phyloP scores from a whole-genome alignment of 176 grass and related monocot genomes.

The Aegilops bicornis region DNA sequence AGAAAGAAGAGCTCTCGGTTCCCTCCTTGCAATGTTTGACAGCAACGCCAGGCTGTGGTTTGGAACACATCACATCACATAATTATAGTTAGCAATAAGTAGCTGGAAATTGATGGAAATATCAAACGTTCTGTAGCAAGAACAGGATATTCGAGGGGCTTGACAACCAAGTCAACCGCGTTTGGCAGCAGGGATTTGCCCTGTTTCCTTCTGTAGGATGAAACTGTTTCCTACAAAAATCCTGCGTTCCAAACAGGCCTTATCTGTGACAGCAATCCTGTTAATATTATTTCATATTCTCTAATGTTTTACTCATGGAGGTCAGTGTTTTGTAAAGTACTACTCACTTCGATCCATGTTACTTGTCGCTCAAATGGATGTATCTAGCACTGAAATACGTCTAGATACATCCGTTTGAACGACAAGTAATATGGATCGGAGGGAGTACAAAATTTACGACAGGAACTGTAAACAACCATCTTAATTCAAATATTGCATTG shows the following conservation, averaged over 20 bases:
- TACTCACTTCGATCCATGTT: background rate
- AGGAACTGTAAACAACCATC: background rate
- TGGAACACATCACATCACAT: conserved; percentile 26
- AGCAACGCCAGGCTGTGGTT: conserved; percentile 61
- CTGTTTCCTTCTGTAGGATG: background rate
- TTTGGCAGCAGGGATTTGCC: conserved; percentile 1
- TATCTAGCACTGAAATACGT: too few relatives aligned
- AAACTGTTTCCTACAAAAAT: background rate
- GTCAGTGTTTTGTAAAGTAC: background rate
- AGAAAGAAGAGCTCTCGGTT: conserved; percentile 80
- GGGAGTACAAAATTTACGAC: background rate
- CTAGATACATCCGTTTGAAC: too few relatives aligned
- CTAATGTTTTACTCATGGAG: background rate
- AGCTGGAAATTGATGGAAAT: background rate
- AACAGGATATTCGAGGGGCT: background rate
- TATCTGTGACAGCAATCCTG: background rate
- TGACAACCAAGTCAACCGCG: background rate
- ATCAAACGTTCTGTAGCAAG: background rate
- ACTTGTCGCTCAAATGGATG: too few relatives aligned
- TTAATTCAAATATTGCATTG: conserved; percentile 3
- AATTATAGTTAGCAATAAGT: conserved; percentile 1
- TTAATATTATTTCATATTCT: background rate
- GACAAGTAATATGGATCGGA: too few relatives aligned
- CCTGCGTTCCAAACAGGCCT: background rate
- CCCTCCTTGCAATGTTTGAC: conserved; percentile 90